Evolutionary conservation across 1,139 yeast genomes (phyloP).

Genomic region (Yamadazyma spencermartinsiae): DNA sequence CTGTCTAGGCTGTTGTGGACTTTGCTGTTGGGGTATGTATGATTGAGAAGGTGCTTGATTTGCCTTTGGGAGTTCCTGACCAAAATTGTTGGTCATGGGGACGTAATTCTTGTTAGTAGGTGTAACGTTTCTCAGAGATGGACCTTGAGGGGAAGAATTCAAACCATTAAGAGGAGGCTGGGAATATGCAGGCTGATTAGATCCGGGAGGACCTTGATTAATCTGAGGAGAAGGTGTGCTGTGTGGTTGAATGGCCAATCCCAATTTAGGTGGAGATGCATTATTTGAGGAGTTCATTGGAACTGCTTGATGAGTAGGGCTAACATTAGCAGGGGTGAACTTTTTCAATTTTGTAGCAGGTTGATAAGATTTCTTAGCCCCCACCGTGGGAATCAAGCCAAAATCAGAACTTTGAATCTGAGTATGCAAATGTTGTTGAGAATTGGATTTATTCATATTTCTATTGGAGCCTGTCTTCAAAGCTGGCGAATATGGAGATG

Average conservation of each 20-base stretch:
- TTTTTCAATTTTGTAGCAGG: conserved; percentile 38
- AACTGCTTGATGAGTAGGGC: conserved; percentile 9
- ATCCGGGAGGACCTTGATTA: not conserved
- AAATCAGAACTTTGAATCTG: conserved; percentile 42
- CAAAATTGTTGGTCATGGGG: not conserved
- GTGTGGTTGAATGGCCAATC: conserved; percentile 8
- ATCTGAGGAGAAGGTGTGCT: conserved; percentile 1
- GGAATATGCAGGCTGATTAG: not conserved
- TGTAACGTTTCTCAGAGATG: not conserved
- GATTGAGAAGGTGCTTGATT: not conserved
- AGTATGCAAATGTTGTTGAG: conserved; percentile 44
- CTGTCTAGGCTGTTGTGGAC: conserved; percentile 8
- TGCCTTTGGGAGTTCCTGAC: not conserved
- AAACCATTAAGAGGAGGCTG: not conserved
- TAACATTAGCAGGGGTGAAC: conserved; percentile 10
- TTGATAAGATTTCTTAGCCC: conserved; percentile 29
- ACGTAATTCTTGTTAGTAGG: not conserved
- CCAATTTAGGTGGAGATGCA: conserved; percentile 14
- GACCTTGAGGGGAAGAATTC: conserved; percentile 4
- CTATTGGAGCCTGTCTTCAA: conserved; percentile 41
- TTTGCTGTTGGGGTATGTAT: not conserved
- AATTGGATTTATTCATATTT: conserved; percentile 38
- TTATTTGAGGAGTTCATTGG: conserved; percentile 2
- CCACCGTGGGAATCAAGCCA: conserved; percentile 31
- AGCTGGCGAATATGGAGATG: conserved; percentile 33